Base-by-base conservation (phyloP, 164 flowering plant species). In the Vitis rotundifolia region DNA sequence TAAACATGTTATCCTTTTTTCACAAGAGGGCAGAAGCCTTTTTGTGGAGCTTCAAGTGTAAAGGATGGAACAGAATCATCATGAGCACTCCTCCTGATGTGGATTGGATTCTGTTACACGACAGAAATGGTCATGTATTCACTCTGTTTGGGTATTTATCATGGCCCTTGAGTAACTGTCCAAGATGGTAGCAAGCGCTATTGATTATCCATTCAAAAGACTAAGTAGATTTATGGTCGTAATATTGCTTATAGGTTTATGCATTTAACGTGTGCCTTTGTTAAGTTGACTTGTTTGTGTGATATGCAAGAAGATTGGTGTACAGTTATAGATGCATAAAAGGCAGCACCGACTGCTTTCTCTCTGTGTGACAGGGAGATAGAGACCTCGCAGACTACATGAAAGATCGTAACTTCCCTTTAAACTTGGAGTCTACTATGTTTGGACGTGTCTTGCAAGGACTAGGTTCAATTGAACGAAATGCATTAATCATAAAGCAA, bases 401-500 rank as follows among this genome's bases (percentile, higher is more conserved):
- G 91, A 89, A 78, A 74, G 94, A 90, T 63, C 87, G 97, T 22
- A 87, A 44, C 77, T 95, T 95, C 77, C 99, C 98, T 48, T 67
- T 88, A 71, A 95, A 95, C 75, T 83, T 95, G 60, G 99, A 95
- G 80, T 72, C 89, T 11, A 65, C 81, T 67, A 93, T 95, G 98
- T 95, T 95, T 81, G 97, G 99, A 11, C 88, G 87, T 37, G 91
- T 87, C 53, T 72, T 95, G 62, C 79, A 87, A 79, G 97, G 94
- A 71, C 75, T 84, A 16, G 88, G 91, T 44, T 78, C 94, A 5
- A 68, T 82, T 31, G 74, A 86, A 67, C 83, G 97, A 50, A 85
- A 85, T 84, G 98, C 96, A 14, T 77, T 95, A 73, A 93, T 95
- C 71, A 87, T 95, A 83, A 95, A 95, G 77, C 98, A 95, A 76